Evolutionary conservation across 345 rosid genomes (phyloP).

Genomic region (Cardamine resedifolia): DNA sequence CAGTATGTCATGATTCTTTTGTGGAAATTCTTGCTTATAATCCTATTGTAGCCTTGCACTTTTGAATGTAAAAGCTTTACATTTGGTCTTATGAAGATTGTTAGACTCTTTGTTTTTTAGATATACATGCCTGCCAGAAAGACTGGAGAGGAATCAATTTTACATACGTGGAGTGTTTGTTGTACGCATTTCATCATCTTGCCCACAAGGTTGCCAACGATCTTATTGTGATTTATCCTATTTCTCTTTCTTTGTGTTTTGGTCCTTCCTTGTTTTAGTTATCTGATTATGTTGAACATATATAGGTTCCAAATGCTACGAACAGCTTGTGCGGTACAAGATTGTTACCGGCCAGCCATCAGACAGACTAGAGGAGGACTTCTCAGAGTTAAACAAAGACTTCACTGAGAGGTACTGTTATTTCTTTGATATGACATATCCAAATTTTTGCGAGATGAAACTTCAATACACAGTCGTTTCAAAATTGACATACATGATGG

Average conservation of each 20-base stretch:
- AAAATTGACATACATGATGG: background rate
- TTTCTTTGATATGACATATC: background rate
- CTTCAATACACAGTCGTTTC: background rate
- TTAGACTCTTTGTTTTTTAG: conserved; percentile 45
- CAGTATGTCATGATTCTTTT: background rate
- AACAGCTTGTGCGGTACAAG: conserved; percentile 92
- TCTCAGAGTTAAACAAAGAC: conserved; percentile 80
- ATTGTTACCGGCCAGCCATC: conserved; percentile 99
- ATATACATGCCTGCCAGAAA: conserved; percentile 90
- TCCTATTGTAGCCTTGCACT: background rate
- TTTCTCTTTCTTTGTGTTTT: background rate
- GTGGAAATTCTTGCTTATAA: background rate
- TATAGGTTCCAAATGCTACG: conserved; percentile 95
- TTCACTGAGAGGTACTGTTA: conserved; percentile 73
- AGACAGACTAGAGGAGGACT: conserved; percentile 97
- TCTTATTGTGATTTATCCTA: background rate
- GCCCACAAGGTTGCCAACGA: conserved; percentile 72
- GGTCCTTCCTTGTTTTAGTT: conserved; percentile 26
- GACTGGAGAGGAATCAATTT: conserved; percentile 97
- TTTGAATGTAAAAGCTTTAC: background rate
- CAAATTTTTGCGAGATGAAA: background rate
- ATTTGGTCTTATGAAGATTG: conserved; percentile 1
- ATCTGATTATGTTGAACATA: conserved; percentile 32
- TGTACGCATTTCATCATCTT: conserved; percentile 84
- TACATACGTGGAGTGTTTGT: conserved; percentile 90